These are phyloP conservation scores for Eudorina sp. DNA, from an alignment of 139 green algal species.

Conservation along the genomic window DNA sequence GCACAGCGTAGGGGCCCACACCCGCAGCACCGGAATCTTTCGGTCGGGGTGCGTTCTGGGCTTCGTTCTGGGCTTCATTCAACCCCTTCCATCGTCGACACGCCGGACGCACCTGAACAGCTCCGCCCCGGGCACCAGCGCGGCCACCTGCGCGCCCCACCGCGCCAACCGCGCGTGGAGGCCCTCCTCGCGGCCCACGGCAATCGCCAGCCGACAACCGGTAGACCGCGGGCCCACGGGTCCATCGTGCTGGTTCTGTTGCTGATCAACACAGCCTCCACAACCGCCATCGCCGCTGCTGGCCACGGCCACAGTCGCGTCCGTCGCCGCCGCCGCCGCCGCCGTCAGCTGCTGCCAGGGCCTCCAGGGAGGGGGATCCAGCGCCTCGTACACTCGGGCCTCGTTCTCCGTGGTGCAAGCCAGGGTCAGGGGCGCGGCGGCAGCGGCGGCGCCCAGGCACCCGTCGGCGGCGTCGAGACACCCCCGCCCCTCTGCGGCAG, in stretches of 20 bases:
- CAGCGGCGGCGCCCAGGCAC: background rate
- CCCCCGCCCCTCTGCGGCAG: background rate
- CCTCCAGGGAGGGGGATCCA: slow-evolving; percentile 13
- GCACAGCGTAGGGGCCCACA: too few species aligned
- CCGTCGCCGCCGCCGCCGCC: too few species aligned
- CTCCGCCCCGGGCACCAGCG: slow-evolving; percentile 13
- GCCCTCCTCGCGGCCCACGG: background rate
- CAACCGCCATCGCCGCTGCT: background rate
- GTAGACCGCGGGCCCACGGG: background rate
- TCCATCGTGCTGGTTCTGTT: background rate
- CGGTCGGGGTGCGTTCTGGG: too few species aligned
- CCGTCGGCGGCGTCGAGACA: background rate
- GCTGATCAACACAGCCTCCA: background rate
- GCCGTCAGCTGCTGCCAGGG: slow-evolving; percentile 21
- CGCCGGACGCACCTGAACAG: slow-evolving; percentile 41
- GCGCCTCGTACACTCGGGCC: slow-evolving; percentile 34
- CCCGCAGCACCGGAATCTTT: too few species aligned
- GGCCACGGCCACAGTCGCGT: background rate
- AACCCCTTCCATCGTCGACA: too few species aligned
- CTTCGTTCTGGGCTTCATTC: too few species aligned
- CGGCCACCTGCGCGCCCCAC: slow-evolving; percentile 15
- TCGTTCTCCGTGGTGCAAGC: slow-evolving; percentile 36
- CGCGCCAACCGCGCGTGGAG: background rate
- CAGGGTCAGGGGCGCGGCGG: slow-evolving; percentile 6
- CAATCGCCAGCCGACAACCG: slow-evolving; percentile 3